These are phyloP conservation scores for Clonostachys chloroleuca DNA, from an alignment of 2,329 filamentous ascomycete genomes.

Conservation along the genomic window DNA sequence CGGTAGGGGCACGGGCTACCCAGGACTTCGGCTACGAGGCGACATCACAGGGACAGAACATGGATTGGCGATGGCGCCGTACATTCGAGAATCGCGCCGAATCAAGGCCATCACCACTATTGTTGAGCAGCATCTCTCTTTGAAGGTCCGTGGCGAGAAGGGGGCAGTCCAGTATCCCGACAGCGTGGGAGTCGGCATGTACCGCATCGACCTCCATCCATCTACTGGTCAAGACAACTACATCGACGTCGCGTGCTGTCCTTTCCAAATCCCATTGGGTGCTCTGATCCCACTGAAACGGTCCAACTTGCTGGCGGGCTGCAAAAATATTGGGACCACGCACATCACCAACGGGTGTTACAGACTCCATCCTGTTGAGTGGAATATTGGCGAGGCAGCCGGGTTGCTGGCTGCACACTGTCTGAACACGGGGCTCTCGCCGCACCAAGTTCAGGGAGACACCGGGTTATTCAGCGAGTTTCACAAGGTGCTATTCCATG, in stretches of 20 bases:
- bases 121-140: slow-evolving; percentile 16
- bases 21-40: slow-evolving; percentile 14
- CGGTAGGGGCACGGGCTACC: slow-evolving; percentile 12
- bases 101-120: slow-evolving; percentile 15
- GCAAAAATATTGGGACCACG: slow-evolving; percentile 18
- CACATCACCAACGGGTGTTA: slow-evolving; percentile 20
- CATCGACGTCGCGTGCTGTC: slow-evolving; percentile 19
- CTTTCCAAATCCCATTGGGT: slow-evolving; percentile 16
- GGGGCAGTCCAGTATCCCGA: slow-evolving; percentile 14
- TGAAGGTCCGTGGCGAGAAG: slow-evolving; percentile 9
- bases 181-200: slow-evolving; percentile 18
- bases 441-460: slow-evolving; percentile 11
- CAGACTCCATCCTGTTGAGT: slow-evolving; percentile 17
- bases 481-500: slow-evolving; percentile 3
- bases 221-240: slow-evolving; percentile 19
- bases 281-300: slow-evolving; percentile 11
- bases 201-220: slow-evolving; percentile 17
- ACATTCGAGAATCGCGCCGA: slow-evolving; percentile 15
- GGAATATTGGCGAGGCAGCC: slow-evolving; percentile 18
- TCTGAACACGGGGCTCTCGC: slow-evolving; percentile 8
- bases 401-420: slow-evolving; percentile 15
- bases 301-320: slow-evolving; percentile 13
- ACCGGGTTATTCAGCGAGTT: slow-evolving; percentile 5
- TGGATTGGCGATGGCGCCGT: slow-evolving; percentile 18
- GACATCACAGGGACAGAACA: slow-evolving; percentile 17